Percentiles rank a stretch among this genome's conserved stretches.
Evolutionary conservation across 257 asterid genomes (phyloP).

Genomic region (Fraxinus pennsylvanica): DNA sequence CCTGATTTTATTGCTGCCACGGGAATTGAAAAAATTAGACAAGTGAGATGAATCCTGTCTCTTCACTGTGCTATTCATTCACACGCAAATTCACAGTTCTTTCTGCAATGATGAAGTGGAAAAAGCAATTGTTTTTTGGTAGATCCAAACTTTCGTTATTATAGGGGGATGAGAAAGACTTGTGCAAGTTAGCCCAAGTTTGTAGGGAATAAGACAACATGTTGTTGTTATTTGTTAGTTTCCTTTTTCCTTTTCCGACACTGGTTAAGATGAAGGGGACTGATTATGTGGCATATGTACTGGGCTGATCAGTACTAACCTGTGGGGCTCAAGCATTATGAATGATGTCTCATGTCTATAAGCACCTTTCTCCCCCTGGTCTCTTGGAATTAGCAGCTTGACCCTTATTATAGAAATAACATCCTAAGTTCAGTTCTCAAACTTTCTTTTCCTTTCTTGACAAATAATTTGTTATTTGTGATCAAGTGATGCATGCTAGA

Average conservation of each 20-base stretch:
- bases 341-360: background rate
- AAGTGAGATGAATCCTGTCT: constrained; percentile 47
- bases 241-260: background rate
- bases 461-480: too few relatives aligned
- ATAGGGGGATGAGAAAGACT: background rate
- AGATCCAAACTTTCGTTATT: too few relatives aligned
- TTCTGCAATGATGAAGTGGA: background rate
- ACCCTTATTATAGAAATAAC: background rate
- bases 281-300: background rate
- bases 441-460: background rate
- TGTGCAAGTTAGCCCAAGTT: background rate
- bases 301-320: background rate
- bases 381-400: background rate
- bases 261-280: background rate
- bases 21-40: constrained; percentile 98
- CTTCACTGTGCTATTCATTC: constrained; percentile 13
- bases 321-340: background rate
- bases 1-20: constrained; percentile 98
- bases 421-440: background rate
- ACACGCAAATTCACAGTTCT: background rate
- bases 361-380: background rate
- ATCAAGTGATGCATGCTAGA: too few relatives aligned
- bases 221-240: background rate
- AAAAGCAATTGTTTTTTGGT: background rate
- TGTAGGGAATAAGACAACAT: background rate